phyloP scores from a whole-genome alignment of 2,329 filamentous ascomycete species.

The Penicillium rolfsii region DNA sequence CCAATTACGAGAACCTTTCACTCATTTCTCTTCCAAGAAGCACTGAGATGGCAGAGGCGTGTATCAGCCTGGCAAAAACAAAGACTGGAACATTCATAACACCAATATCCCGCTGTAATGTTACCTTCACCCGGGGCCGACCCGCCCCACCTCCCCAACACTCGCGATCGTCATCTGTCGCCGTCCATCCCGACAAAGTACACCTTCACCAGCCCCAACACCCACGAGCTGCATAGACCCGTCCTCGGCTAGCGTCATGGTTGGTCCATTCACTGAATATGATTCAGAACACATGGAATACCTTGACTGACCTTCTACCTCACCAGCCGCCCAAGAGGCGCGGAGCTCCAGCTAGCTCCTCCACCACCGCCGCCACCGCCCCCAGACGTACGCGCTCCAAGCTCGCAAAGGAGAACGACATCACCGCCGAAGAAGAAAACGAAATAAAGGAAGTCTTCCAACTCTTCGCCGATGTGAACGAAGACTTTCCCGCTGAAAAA shows the following conservation, averaged over 20 bases:
- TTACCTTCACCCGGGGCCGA: neutral
- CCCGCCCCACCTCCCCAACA: neutral
- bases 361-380: conserved; percentile 27
- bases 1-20: too few species aligned
- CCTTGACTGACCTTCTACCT: neutral
- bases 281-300: neutral
- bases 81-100: neutral
- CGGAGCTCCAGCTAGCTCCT: conserved; percentile 33
- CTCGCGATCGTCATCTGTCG: neutral
- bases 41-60: too few species aligned
- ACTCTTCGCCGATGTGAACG: conserved; percentile 65
- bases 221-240: neutral
- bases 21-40: too few species aligned
- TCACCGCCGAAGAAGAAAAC: conserved; percentile 79
- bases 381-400: conserved; percentile 66
- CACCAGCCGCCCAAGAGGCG: conserved; percentile 45
- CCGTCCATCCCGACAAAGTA: neutral
- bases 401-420: conserved; percentile 88
- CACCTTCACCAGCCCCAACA: neutral
- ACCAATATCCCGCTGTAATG: neutral
- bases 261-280: conserved; percentile 9
- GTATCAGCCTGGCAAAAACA: too few species aligned
- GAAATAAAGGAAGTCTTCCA: conserved; percentile 90
- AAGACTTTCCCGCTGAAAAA: conserved; percentile 72
- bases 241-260: conserved; percentile 23